Percentiles rank a stretch among this genome's conserved stretches.
These are phyloP conservation scores for Blastobotrys terrestris DNA, from an alignment of 805 yeast species.

Conservation along the genomic window DNA sequence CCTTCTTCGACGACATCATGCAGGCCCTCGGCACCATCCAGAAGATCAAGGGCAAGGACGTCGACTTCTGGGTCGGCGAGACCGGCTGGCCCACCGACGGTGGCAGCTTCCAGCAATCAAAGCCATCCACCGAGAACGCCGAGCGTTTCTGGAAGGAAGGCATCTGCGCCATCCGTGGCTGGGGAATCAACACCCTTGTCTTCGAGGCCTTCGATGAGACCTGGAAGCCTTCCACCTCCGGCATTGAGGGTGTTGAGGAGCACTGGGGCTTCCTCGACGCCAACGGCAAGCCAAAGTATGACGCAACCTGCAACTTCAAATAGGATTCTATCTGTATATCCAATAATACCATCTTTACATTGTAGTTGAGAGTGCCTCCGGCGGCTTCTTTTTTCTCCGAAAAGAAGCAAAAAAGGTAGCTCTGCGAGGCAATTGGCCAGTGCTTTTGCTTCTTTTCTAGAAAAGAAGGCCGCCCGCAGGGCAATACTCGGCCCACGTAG, in stretches of 20 bases:
- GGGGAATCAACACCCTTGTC: conserved; percentile 90
- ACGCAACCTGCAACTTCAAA: background rate
- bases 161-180: conserved; percentile 87
- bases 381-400: too few relatives aligned
- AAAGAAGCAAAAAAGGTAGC: too few relatives aligned
- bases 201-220: conserved; percentile 95
- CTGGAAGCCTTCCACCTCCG: conserved; percentile 92
- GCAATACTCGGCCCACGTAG: too few relatives aligned
- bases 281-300: conserved; percentile 30
- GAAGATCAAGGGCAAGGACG: conserved; percentile 77
- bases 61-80: conserved; percentile 93
- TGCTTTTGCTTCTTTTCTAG: too few relatives aligned
- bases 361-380: too few relatives aligned
- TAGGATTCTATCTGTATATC: background rate
- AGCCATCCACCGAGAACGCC: conserved; percentile 71
- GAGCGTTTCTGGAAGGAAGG: conserved; percentile 78
- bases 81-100: conserved; percentile 97
- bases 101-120: conserved; percentile 56
- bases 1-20: conserved; percentile 95
- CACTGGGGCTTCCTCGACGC: conserved; percentile 85
- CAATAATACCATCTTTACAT: background rate
- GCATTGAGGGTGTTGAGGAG: conserved; percentile 73
- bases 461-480: too few relatives aligned
- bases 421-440: too few relatives aligned
- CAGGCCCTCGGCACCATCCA: conserved; percentile 90